Evolutionary conservation across 768 basidiomycete species (phyloP).

Genomic region (Suillus lakei): DNA sequence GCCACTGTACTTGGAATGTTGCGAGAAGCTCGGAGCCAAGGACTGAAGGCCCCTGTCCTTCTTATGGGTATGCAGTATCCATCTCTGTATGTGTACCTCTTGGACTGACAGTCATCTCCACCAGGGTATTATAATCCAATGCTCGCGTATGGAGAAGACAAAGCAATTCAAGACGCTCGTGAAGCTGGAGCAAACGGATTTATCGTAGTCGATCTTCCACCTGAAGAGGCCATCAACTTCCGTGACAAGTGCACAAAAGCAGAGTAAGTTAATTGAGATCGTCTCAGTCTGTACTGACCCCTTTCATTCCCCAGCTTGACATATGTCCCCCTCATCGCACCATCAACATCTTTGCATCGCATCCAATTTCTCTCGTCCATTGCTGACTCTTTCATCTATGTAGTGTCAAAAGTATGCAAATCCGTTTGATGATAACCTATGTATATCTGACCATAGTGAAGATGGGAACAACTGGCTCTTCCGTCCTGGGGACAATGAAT

Average conservation of each 20-base stretch:
- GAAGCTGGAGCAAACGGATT: slow-evolving; percentile 96
- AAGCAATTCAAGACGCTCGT: slow-evolving; percentile 86
- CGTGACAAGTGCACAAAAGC: slow-evolving; percentile 82
- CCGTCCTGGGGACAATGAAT: slow-evolving; percentile 72
- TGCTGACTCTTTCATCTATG: slow-evolving; percentile 97
- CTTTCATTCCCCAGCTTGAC: slow-evolving; percentile 63
- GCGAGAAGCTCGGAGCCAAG: slow-evolving; percentile 77
- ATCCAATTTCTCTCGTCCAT: slow-evolving; percentile 92
- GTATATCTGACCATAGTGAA: slow-evolving; percentile 33
- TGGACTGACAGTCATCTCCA: slow-evolving; percentile 12
- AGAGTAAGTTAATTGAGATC: slow-evolving; percentile 56
- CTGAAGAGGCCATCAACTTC: slow-evolving; percentile 93
- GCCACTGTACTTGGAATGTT: slow-evolving; percentile 69
- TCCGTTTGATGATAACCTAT: background rate
- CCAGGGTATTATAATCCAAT: slow-evolving; percentile 97
- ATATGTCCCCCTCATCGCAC: slow-evolving; percentile 94
- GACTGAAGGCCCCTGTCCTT: slow-evolving; percentile 83
- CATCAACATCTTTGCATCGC: slow-evolving; percentile 85
- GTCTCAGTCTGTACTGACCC: slow-evolving; percentile 8
- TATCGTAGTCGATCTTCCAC: slow-evolving; percentile 96
- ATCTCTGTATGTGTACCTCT: background rate
- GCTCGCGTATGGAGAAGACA: slow-evolving; percentile 94
- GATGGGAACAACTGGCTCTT: slow-evolving; percentile 99
- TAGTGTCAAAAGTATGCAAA: slow-evolving; percentile 85
- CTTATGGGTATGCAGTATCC: slow-evolving; percentile 75